Evolutionary conservation across 345 rosid species (phyloP), one percentile per base, ranked within the genome.

Genomic region (Eucalyptus microcorys): DNA sequence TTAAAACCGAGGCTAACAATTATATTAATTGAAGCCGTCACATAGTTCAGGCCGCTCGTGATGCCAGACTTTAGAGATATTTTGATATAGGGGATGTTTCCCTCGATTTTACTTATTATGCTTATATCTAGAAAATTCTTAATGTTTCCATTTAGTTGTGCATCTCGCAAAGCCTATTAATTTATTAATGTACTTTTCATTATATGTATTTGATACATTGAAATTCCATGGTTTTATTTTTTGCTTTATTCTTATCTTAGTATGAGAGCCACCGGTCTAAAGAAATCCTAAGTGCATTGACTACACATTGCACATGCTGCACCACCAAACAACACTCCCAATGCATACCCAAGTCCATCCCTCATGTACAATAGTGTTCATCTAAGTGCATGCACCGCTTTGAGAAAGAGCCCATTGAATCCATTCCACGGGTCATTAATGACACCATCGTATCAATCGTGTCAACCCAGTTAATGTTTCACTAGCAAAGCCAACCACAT

Each of bases 41-140:
- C 57, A 59, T 0, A 1, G 2, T 11, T 59, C 1, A 7, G 15
- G 32, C 0, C 0, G 8, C 16, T 5, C 2, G 1, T 12, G 57
- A 55, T 55, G 61, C 61, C 1, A 5, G 1, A 1, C 30, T 2
- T 10, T 55, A 55, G 61, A 55, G 30, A 55, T 59, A 59, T 59
- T 59, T 59, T 26, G 66, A 26, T 27, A 59, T 27, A 27, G 1
- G 15, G 1, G 66, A 59, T 59, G 14, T 59, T 59, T 59, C 66
- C 66, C n/a, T 59, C 0, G 66, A 59, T 26, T 59, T 11, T 59
- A 59, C 7, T 5, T 27, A 57, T 27, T 15, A 59, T 11, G n/a
- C n/a, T 27, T 59, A 59, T 59, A 14, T 59, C 32, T 59, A 59
- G 15, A 6, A 59, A 59, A 59, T 59, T 59, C 66, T 59, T 10